Base-by-base conservation (phyloP, 106 monocot species). In the Allium cepa region DNA sequence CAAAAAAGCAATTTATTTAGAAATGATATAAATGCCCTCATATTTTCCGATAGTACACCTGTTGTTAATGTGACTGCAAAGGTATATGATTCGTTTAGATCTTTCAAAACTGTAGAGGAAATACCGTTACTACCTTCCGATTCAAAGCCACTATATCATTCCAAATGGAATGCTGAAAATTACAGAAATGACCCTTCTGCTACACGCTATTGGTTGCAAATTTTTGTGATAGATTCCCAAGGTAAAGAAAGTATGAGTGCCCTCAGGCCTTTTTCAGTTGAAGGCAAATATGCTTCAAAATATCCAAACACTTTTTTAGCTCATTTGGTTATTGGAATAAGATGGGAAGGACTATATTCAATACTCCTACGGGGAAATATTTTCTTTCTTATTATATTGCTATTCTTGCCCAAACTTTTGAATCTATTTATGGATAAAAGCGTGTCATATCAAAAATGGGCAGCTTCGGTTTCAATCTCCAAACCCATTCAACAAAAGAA, bases 151-250 rank as follows among this genome's bases (percentile, higher is more conserved):
- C 64, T 90, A 16, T 94, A 87, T 63, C 78, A 77, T 69, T 84
- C 87, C 45, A 87, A 90, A 79, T 94, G 87, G 90, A 87, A 90
- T 77, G 78, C 82, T 51, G 85, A 79, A 72, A 94, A 18, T 46
- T 90, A 90, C 77, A 79, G 49, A 74, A 79, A 76, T 56, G n/a
- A 69, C 56, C 56, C 60, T 46, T 77, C 75, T 72, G 59, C 90
- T 11, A 56, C 69, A 12, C 85, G 79, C 49, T 90, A 87, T 55
- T 90, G 80, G 82, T 10, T 94, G 56, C 94, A 83, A 58, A 79
- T 87, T 0, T 73, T 70, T 79, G 82, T 67, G 8, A 17, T 79
- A 36, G 90, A 94, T 77, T 70, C 47, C 62, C 17, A 70, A 26
- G 82, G 85, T 53, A 76, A 72, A 67, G 67, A 81, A 59, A 83